Evolutionary conservation across 257 asterid species (phyloP), one percentile per base, ranked within the genome.

Genomic region (Linderniella brevidens): DNA sequence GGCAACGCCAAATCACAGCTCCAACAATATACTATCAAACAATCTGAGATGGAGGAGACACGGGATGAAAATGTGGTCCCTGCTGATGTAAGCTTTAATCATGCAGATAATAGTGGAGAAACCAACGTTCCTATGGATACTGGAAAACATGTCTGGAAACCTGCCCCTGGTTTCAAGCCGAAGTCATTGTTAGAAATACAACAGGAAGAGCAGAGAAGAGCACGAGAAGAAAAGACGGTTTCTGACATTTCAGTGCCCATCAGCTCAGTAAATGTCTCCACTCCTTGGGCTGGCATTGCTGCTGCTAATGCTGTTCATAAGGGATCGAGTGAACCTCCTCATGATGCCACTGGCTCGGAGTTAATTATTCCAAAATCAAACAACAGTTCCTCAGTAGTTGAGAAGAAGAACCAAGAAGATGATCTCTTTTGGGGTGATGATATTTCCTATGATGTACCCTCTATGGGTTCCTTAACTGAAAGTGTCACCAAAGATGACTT

Each of bases 141-240:
- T 49, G 82, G 65, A 49, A 80, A 66, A 44, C 79, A 92, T 19
- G 93, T 88, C 49, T 90, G 99, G 99, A 90, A 90, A 70, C 84
- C 84, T 61, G 94, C 99, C 57, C 92, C 99, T 58, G 95, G 94
- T 54, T 82, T 90, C 72, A 86, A 73, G 68, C 92, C 95, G 8
- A 90, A 82, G 62, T 85, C 99, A 16, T 58, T 90, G 6, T 48
- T 85, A 42, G 99, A 90, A 63, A 90, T 90, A 68, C 99, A 90
- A 45, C 84, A 68, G 67, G 99, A 90, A 70, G 96, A 90, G 68
- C 93, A 86, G 75, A 75, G 82, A 55, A 79, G 92, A 70, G 90
- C 86, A 19, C 76, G 51, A 19, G 77, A 60, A 53, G 88, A 71
- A 63, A 60, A 63, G 38, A 67, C 63, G 57, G 70, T 57, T 61